Conservation (phyloP, 768 basidiomycete species). For the Galerina sulciceps region DNA sequence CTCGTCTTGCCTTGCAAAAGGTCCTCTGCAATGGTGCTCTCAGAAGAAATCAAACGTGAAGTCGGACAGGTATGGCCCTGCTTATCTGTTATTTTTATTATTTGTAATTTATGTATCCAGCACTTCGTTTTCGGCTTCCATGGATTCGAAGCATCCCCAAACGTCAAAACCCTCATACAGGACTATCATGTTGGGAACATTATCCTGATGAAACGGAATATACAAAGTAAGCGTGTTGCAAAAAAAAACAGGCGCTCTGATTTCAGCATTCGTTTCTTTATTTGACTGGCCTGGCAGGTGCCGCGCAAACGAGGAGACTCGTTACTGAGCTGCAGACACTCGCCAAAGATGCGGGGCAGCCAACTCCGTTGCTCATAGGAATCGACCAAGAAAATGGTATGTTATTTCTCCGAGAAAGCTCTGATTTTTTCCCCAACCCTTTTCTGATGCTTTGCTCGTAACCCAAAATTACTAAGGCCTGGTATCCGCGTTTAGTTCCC, state of each 20-base stretch:
- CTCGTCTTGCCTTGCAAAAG: not conserved
- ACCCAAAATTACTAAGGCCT: conserved; percentile 45
- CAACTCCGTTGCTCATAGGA: conserved; percentile 62
- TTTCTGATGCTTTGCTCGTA: not conserved
- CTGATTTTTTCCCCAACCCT: not conserved
- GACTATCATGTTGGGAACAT: conserved; percentile 71
- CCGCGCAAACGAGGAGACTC: conserved; percentile 52
- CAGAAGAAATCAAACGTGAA: conserved; percentile 43
- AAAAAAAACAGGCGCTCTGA: too few relatives aligned
- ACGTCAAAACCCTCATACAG: conserved; percentile 58
- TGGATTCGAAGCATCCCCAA: conserved; percentile 52
- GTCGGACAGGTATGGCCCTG: conserved; percentile 25
- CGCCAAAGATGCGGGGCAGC: conserved; percentile 61
- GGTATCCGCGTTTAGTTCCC: conserved; percentile 68
- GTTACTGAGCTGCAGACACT: conserved; percentile 54
- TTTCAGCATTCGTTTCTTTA: not conserved
- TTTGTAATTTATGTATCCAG: conserved; percentile 31
- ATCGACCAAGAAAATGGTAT: conserved; percentile 78
- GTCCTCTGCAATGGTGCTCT: conserved; percentile 15
- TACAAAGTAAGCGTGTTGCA: conserved; percentile 43
- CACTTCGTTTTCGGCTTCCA: conserved; percentile 78
- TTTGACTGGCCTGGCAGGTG: conserved; percentile 36
- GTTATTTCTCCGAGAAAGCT: not conserved
- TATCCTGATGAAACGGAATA: conserved; percentile 73
- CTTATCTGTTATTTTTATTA: not conserved